Evolutionary conservation across 2,329 filamentous ascomycete genomes (phyloP).

Genomic region (Rhinocladiella similis): DNA sequence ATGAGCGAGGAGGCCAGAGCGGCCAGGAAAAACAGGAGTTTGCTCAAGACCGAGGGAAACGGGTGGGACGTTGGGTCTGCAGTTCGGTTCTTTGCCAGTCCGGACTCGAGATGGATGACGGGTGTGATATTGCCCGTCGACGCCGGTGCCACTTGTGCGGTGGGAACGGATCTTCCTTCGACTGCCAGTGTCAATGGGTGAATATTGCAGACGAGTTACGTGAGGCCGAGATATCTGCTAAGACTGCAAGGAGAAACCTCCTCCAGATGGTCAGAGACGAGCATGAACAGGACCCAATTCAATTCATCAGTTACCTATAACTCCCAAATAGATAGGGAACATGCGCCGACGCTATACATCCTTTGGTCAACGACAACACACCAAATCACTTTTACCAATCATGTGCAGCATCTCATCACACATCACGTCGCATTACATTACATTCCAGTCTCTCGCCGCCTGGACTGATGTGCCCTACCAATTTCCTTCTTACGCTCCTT

Average conservation of each 20-base stretch:
- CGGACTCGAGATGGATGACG: slow-evolving; percentile 55
- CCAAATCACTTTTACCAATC: not conserved
- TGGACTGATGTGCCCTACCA: slow-evolving; percentile 61
- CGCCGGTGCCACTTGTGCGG: slow-evolving; percentile 47
- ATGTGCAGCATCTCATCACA: not conserved
- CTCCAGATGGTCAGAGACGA: not conserved
- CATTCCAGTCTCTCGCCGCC: slow-evolving; percentile 49
- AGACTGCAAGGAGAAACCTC: no score
- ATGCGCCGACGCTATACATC: not conserved
- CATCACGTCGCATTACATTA: slow-evolving; percentile 44
- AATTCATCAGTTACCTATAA: no score
- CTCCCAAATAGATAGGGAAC: not conserved
- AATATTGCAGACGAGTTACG: not conserved
- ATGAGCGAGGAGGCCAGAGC: slow-evolving; percentile 54
- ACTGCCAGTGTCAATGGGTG: slow-evolving; percentile 37
- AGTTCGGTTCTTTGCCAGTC: slow-evolving; percentile 53
- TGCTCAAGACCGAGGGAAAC: slow-evolving; percentile 56
- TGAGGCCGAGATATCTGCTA: no score
- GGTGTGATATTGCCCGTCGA: slow-evolving; percentile 51
- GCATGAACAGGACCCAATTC: not conserved
- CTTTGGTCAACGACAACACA: not conserved
- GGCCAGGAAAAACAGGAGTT: slow-evolving; percentile 49
- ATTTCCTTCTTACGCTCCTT: slow-evolving; percentile 79
- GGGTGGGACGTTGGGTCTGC: slow-evolving; percentile 56
- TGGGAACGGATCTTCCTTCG: slow-evolving; percentile 43